Evolutionary conservation across 2,329 filamentous ascomycete species (phyloP).

Genomic region (Apiospora marii): DNA sequence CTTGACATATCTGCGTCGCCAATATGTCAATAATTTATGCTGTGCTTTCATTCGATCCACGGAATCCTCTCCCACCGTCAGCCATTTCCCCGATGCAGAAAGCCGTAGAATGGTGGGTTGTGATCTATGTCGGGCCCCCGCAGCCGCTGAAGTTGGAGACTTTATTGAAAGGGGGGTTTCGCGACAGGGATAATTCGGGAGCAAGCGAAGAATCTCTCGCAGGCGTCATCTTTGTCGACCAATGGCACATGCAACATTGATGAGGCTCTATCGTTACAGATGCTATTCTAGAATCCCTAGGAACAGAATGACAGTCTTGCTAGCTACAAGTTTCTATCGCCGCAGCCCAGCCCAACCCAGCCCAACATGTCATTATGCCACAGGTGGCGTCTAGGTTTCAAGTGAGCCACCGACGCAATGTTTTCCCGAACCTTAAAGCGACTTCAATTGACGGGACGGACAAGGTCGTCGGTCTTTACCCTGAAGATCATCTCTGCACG

Average conservation of each 20-base stretch:
- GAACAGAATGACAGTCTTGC: not conserved
- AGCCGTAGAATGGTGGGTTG: not conserved
- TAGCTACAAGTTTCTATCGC: not conserved
- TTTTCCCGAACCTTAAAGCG: slow-evolving; percentile 15
- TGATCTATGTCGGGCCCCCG: not conserved
- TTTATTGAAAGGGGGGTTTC: not conserved
- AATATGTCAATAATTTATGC: not conserved
- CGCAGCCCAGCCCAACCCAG: not conserved
- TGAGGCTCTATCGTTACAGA: not conserved
- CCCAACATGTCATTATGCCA: not conserved
- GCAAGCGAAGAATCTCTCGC: not conserved
- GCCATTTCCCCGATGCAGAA: not conserved
- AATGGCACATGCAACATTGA: not conserved
- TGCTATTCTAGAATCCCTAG: not conserved
- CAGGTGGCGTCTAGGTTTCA: not conserved
- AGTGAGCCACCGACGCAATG: not conserved
- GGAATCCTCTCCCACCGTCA: not conserved
- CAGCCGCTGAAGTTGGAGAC: slow-evolving; percentile 1
- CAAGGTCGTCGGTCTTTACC: not conserved
- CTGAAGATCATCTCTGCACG: not conserved
- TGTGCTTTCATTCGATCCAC: slow-evolving; percentile 9
- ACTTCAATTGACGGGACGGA: not conserved
- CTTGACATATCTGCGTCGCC: not conserved
- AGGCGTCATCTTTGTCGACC: not conserved
- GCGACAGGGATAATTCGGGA: slow-evolving; percentile 8